Percentiles rank a stretch among this genome's conserved stretches.
These are phyloP conservation scores for Globisporangium sylvaticum DNA, from an alignment of 352 stramenopile species.

Conservation along the genomic window DNA sequence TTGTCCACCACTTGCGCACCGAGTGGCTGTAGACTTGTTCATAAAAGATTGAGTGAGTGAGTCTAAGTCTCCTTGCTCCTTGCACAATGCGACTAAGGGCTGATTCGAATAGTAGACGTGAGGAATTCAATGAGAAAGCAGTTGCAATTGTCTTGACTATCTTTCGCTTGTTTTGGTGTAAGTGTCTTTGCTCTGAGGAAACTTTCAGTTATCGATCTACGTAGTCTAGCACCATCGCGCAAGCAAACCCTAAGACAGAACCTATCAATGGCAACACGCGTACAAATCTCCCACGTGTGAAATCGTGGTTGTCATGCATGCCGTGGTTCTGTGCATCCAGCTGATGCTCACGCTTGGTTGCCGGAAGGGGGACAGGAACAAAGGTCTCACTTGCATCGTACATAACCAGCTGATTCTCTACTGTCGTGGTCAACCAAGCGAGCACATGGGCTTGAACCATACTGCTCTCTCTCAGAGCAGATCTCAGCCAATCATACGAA, in stretches of 20 bases:
- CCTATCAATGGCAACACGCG: neutral
- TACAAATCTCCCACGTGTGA: neutral
- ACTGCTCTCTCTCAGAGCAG: neutral
- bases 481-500: neutral
- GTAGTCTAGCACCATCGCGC: too few species aligned
- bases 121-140: neutral
- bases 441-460: neutral
- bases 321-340: neutral
- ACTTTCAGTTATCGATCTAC: too few species aligned
- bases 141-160: too few species aligned
- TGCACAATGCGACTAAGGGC: neutral
- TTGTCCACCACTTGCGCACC: conserved; percentile 30
- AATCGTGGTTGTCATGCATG: neutral
- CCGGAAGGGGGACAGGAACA: neutral
- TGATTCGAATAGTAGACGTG: neutral
- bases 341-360: neutral
- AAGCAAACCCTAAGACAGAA: neutral
- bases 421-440: neutral
- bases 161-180: too few species aligned
- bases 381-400: neutral
- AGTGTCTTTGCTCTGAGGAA: too few species aligned
- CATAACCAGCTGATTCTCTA: neutral
- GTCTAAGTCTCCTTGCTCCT: neutral
- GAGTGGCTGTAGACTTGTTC: conserved; percentile 31
- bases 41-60: neutral